phyloP scores from a whole-genome alignment of 2,329 filamentous ascomycete genomes.

The Pseudocercospora musae region DNA sequence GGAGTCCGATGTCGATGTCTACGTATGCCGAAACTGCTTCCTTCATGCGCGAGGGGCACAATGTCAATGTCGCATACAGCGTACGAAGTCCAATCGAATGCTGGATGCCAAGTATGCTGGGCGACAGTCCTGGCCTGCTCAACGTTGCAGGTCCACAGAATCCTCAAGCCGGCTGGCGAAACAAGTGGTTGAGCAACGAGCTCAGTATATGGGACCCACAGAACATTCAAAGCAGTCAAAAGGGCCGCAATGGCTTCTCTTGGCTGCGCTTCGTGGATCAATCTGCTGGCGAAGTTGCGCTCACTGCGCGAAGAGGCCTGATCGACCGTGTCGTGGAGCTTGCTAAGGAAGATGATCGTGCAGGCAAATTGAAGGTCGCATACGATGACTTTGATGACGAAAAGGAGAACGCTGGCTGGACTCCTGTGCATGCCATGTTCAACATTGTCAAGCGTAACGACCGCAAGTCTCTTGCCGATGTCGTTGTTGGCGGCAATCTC shows the following conservation, averaged over 20 bases:
- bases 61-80: conserved; percentile 80
- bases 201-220: conserved; percentile 90
- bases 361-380: conserved; percentile 63
- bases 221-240: conserved; percentile 64
- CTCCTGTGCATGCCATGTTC: conserved; percentile 74
- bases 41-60: conserved; percentile 82
- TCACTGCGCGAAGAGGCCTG: conserved; percentile 64
- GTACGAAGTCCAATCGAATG: conserved; percentile 84
- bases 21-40: conserved; percentile 93
- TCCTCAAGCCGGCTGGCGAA: conserved; percentile 70
- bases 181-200: conserved; percentile 71
- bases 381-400: conserved; percentile 64
- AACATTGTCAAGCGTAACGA: conserved; percentile 71
- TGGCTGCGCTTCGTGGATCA: conserved; percentile 85
- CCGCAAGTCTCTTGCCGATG: conserved; percentile 63
- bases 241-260: conserved; percentile 65
- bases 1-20: conserved; percentile 77
- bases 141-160: conserved; percentile 72
- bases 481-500: conserved; percentile 70
- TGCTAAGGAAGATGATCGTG: conserved; percentile 47
- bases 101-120: conserved; percentile 75
- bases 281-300: conserved; percentile 69
- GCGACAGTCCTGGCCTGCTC: conserved; percentile 73
- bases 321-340: conserved; percentile 71
- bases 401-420: conserved; percentile 50